phyloP scores from a whole-genome alignment of 192 early-diverging fungal species.

The Gonapodya sp. region DNA sequence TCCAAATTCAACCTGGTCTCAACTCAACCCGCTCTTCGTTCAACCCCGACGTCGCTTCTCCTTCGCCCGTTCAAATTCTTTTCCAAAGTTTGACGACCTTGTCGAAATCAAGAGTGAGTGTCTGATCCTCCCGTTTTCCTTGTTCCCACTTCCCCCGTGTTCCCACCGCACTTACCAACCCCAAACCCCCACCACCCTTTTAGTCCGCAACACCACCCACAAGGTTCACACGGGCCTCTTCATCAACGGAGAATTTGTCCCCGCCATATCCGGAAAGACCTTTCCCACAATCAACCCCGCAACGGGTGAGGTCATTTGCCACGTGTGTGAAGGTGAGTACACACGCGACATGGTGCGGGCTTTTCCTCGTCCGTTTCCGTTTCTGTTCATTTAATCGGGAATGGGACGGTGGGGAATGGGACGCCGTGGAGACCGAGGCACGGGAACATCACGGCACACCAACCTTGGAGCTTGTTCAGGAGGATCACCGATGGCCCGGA shows the following conservation, averaged over 20 bases:
- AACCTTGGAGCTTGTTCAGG: no score
- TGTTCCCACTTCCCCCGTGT: background rate
- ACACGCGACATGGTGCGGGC: no score
- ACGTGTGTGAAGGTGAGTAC: constrained; percentile 1
- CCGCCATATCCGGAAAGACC: constrained; percentile 26
- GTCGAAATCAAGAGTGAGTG: background rate
- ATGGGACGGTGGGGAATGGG: no score
- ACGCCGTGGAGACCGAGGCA: no score
- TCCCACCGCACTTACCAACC: background rate
- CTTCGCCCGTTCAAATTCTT: background rate
- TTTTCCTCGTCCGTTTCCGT: no score
- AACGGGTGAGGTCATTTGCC: constrained; percentile 4
- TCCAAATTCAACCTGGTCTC: no score
- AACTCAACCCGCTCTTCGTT: no score
- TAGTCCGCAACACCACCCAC: background rate
- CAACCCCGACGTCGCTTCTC: no score
- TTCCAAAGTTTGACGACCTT: background rate
- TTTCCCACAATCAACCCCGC: constrained; percentile 31
- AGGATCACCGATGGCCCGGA: no score
- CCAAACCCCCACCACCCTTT: background rate
- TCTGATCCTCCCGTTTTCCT: background rate
- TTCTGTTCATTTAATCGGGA: no score
- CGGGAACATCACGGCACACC: no score
- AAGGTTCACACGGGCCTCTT: constrained; percentile 36
- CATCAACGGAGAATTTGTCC: constrained; percentile 38